Base-by-base conservation (phyloP, 2,329 filamentous ascomycete genomes). In the Pseudopyrenochaeta lycopersici region DNA sequence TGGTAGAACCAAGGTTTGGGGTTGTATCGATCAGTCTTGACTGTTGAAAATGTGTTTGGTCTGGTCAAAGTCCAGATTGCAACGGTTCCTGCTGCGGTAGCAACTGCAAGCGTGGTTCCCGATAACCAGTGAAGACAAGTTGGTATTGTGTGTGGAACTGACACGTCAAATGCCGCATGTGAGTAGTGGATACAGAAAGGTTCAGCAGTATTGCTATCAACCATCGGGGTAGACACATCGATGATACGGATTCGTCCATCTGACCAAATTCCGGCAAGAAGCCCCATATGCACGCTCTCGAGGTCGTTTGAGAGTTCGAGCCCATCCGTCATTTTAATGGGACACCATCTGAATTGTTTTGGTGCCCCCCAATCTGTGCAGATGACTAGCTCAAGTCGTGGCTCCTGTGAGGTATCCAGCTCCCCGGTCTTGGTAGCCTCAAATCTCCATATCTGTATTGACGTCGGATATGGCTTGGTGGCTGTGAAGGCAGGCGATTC, bases 381-480 rank as follows among this genome's bases (percentile, higher is more conserved):
- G n/a, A 88, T 67, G 3, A 83, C 80, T 31, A 81, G 61, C 21
- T 75, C 74, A 36, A 87, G 74, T 39, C 69, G 66, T 3, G 85
- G 85, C 14, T 75, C 62, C 7, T 54, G 62, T 0, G 62, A 66
- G 58, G 76, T 76, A 62, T 85, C 78, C 6, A 85, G 69, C 2
- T 69, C 73, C 12, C 76, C 74, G 1, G 70, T 64, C 36, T 68
- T 49, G 14, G 67, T 71, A 3, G 78, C 76, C 32, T 76, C 72
- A 60, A 88, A 84, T 5, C 80, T 75, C 85, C 85, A 88, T 6
- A 88, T 80, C 57, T 88, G 85, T 29, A 88, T 78, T 2, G 79
- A 80, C 12, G 80, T 78, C 14, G 81, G 78, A 55, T 79, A 81
- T 14, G 78, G 73, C 6, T 75, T 68, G 4, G 81, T 81, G 9